Evolutionary conservation across 2,329 filamentous ascomycete species (phyloP), one percentile per base, ranked within the genome.

Genomic region (Xylariaceae sp.): DNA sequence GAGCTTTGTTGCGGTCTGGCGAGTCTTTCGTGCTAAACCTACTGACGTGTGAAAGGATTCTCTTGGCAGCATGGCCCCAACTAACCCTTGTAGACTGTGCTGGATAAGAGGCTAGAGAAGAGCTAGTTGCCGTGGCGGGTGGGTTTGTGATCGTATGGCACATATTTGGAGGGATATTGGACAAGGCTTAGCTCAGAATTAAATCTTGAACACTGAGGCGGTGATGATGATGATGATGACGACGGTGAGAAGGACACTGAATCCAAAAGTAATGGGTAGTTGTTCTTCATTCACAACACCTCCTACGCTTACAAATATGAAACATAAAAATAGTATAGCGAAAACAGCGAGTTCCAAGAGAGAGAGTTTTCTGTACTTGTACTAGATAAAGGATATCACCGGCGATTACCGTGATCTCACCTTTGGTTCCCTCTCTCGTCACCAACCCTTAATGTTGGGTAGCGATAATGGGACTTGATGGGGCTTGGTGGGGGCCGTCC

Each of bases 1-100:
- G 21, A 27, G 49, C 36, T 51, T 55, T 56, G 52, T 62, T 60
- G 57, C 53, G 53, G 58, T 54, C 58, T 57, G 21, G 44, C 18
- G 41, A 46, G 20, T 26, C 45, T 41, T 40, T 49, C 10, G 50
- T 50, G 45, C 53, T 57, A 57, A 36, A 37, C 39, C n/a, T 46
- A 44, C 52, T 55, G 56, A 53, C 53, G 50, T 59, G 50, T 49
- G 44, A 51, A 41, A 26, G 43, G 40, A 36, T 48, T 32, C 41
- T 55, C 49, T 57, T 57, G 50, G 56, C 53, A 24, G 35, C 54
- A 49, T 53, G 50, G 53, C 47, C 41, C 42, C 29, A 41, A 29
- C 11, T 4, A 15, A 42, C 32, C 40, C 13, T 45, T 48, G 46
- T 24, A 48, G 54, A 48, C 45, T 35, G 43, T 24, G 18, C 26